These are phyloP conservation scores for Trametes coccinea DNA, from an alignment of 768 basidiomycete genomes.

Conservation along the genomic window DNA sequence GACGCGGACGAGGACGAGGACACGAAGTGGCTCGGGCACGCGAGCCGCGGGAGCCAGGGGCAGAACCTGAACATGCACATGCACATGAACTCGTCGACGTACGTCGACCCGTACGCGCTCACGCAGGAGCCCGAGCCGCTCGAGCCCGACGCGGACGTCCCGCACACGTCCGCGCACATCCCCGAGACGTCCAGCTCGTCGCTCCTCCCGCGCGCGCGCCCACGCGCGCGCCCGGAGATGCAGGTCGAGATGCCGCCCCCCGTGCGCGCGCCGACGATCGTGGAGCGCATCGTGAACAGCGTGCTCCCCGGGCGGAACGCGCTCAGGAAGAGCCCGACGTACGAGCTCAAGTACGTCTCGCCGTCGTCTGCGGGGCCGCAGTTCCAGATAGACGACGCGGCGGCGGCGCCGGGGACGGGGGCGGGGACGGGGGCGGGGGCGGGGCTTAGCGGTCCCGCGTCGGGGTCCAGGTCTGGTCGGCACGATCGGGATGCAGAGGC, in stretches of 20 bases:
- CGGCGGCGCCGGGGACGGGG: neutral
- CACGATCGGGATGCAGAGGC: neutral
- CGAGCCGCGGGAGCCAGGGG: neutral
- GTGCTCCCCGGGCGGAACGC: conserved; percentile 4
- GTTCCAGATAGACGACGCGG: conserved; percentile 18
- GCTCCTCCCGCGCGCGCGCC: conserved; percentile 3
- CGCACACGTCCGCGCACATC: conserved; percentile 8
- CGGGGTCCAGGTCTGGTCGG: neutral
- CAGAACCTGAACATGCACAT: neutral
- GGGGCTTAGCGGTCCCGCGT: neutral
- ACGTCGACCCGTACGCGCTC: neutral
- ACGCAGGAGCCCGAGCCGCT: neutral
- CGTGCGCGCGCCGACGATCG: conserved; percentile 15
- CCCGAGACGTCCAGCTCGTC: conserved; percentile 8
- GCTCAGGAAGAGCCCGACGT: conserved; percentile 11
- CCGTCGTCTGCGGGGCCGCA: conserved; percentile 12
- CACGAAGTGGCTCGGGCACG: conserved; percentile 1
- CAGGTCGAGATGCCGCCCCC: neutral
- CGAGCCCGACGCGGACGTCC: neutral
- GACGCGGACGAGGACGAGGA: conserved; percentile 8
- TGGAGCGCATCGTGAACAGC: conserved; percentile 14
- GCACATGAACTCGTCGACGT: neutral
- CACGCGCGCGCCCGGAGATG: neutral
- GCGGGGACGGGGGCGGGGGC: neutral
- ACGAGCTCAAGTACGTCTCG: conserved; percentile 17